phyloP scores from a whole-genome alignment of 805 yeast genomes.

The Nakazawaea wyomingensis region DNA sequence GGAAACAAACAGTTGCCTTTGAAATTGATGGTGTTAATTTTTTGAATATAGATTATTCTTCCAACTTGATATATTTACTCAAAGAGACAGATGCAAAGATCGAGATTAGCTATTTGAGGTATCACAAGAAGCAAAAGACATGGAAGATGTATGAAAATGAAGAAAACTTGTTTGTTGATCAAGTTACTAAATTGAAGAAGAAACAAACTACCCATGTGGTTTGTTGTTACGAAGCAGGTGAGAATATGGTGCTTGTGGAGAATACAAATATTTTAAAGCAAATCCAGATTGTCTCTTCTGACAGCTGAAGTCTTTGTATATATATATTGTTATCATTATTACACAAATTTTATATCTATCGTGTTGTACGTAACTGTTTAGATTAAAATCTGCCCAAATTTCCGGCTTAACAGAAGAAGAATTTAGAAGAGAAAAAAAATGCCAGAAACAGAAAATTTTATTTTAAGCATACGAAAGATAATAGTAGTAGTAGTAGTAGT shows the following conservation, averaged over 20 bases:
- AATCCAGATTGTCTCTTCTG: not conserved
- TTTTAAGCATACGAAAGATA: too few species aligned
- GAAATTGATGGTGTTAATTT: constrained; percentile 2
- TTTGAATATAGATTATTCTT: constrained; percentile 5
- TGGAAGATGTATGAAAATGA: constrained; percentile 3
- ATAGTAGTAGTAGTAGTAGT: too few species aligned
- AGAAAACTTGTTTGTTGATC: constrained; percentile 1
- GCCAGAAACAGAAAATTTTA: too few species aligned
- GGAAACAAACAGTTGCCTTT: constrained; percentile 27
- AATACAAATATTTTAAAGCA: not conserved
- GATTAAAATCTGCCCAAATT: too few species aligned
- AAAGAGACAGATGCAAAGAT: not conserved
- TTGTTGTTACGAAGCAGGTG: not conserved
- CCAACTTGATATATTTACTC: constrained; percentile 8
- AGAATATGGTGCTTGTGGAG: not conserved
- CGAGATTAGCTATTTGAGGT: constrained; percentile 5
- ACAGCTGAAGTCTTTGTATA: too few species aligned
- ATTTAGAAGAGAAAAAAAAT: too few species aligned
- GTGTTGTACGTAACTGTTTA: too few species aligned
- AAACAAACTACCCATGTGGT: constrained; percentile 3
- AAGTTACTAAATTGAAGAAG: constrained; percentile 8
- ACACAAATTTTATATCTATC: too few species aligned
- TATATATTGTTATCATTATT: too few species aligned
- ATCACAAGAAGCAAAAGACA: constrained; percentile 9
- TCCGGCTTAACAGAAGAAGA: too few species aligned